These are phyloP conservation scores for Trichoderma lentiforme DNA, from an alignment of 2,329 filamentous ascomycete genomes.

Conservation along the genomic window DNA sequence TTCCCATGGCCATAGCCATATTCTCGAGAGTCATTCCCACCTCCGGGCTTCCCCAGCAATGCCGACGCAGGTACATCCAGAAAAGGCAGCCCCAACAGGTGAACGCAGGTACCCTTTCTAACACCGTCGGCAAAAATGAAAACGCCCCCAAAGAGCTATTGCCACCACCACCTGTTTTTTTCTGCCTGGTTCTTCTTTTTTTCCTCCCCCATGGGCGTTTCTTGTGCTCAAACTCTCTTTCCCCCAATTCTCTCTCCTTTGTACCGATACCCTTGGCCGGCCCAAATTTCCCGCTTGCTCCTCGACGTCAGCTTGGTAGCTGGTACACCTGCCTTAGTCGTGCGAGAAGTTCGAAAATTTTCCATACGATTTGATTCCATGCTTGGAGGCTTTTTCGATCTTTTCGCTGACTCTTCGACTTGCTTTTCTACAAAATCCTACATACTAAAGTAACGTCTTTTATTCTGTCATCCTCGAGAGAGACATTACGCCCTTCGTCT, in stretches of 20 bases:
- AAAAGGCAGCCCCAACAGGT: neutral
- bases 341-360: neutral
- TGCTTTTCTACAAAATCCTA: neutral
- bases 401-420: neutral
- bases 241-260: neutral
- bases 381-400: neutral
- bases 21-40: neutral
- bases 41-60: neutral
- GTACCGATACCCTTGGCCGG: neutral
- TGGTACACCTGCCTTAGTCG: neutral
- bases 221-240: neutral
- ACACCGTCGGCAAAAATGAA: neutral
- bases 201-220: neutral
- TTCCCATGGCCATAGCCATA: neutral
- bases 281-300: neutral
- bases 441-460: neutral
- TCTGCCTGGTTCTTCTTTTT: neutral
- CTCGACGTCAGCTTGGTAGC: neutral
- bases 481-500: neutral
- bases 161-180: neutral
- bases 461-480: neutral
- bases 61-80: neutral
- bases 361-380: neutral
- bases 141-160: neutral
- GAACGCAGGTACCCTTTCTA: neutral